Evolutionary conservation across 768 basidiomycete species (phyloP).

Genomic region (Lactarius deliciosus): DNA sequence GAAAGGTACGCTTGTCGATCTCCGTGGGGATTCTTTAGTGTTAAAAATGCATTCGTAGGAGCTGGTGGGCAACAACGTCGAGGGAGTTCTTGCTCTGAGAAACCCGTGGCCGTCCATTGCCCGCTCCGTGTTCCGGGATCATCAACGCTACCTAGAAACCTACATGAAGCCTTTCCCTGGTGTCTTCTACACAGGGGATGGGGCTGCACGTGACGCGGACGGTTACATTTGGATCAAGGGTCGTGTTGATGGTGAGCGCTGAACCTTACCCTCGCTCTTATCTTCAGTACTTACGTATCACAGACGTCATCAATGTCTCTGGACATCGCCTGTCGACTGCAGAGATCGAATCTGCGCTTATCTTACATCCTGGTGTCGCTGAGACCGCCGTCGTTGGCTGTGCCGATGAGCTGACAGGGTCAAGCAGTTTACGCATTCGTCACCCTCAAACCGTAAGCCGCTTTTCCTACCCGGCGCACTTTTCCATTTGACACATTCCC

Average conservation of each 20-base stretch:
- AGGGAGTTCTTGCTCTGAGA: conserved; percentile 86
- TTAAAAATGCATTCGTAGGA: conserved; percentile 39
- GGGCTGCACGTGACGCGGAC: conserved; percentile 89
- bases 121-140: conserved; percentile 88
- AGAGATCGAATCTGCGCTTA: conserved; percentile 96
- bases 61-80: conserved; percentile 77
- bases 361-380: conserved; percentile 91
- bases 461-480: background rate
- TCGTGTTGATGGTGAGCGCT: conserved; percentile 77
- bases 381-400: conserved; percentile 94
- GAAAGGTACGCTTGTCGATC: conserved; percentile 46
- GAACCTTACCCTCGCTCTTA: conserved; percentile 6
- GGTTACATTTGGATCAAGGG: conserved; percentile 99
- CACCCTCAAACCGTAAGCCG: conserved; percentile 86
- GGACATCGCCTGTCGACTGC: conserved; percentile 96
- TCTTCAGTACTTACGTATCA: conserved; percentile 9
- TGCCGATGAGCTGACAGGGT: conserved; percentile 83
- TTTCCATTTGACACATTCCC: background rate
- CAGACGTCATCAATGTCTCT: conserved; percentile 97
- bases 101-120: conserved; percentile 96
- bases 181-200: conserved; percentile 96
- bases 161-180: conserved; percentile 90
- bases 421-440: conserved; percentile 96
- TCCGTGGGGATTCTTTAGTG: background rate
- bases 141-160: conserved; percentile 78